phyloP scores from a whole-genome alignment of 2,329 filamentous ascomycete species.

The Cryoendolithus antarcticus region DNA sequence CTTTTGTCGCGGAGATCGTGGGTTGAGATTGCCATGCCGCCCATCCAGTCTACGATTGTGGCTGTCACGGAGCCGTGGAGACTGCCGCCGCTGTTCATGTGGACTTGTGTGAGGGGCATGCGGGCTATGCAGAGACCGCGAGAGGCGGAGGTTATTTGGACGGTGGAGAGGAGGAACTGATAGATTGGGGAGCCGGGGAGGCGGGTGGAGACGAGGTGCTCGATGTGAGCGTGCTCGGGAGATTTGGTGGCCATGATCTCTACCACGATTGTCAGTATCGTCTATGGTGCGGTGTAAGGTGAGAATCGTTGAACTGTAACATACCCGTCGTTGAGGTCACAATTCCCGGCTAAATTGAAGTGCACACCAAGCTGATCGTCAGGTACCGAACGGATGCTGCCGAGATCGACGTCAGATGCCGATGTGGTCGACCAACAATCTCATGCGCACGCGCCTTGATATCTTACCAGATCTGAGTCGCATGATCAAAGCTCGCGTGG shows the following conservation, averaged over 20 bases:
- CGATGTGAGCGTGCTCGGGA: conserved; percentile 31
- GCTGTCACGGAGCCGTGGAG: conserved; percentile 63
- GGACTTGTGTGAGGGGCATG: conserved; percentile 35
- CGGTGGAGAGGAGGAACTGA: conserved; percentile 32
- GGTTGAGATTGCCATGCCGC: conserved; percentile 58
- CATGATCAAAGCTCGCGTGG: no score
- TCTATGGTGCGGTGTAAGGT: no score
- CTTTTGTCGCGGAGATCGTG: conserved; percentile 50
- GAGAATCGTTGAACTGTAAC: no score
- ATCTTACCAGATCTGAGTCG: no score
- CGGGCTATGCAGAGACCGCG: conserved; percentile 34
- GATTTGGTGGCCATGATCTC: conserved; percentile 18
- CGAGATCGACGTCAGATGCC: no score
- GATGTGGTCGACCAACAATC: no score
- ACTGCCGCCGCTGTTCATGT: conserved; percentile 55
- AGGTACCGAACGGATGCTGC: no score
- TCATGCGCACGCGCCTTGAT: no score
- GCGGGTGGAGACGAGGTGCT: conserved; percentile 29
- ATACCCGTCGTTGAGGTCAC: no score
- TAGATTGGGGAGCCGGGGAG: conserved; percentile 35
- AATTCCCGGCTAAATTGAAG: no score
- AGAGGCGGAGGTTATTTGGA: conserved; percentile 30
- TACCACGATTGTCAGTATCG: no score
- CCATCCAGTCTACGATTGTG: conserved; percentile 60
- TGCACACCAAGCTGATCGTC: no score